Base-by-base conservation (phyloP, 768 basidiomycete genomes). In the Tubosaeta sp. region DNA sequence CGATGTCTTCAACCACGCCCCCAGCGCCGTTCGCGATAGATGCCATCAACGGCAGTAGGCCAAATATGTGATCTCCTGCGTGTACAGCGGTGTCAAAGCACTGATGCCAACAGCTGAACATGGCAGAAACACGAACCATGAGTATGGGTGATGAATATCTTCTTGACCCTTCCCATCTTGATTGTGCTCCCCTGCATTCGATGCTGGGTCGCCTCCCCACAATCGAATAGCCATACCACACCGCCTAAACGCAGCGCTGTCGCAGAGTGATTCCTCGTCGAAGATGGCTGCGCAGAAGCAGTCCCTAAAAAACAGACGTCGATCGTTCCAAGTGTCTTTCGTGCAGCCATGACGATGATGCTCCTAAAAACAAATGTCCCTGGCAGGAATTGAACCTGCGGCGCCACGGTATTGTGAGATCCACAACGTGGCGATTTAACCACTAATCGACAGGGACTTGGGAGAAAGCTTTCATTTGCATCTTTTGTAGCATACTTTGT, bases 71-170 rank as follows among this genome's bases (percentile, higher is more conserved):
- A 67, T 90, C 87, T 3, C 89, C 89, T 90, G 60, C 29, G 7
- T n/a, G 54, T 31, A 42, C 40, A 22, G 30, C 27, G 27, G 27
- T 22, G 24, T 50, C 38, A 27, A 27, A 27, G 27, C 9, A 55
- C 25, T 40, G 9, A n/a, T 16, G 27, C 32, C 11, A 22, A 45
- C 18, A 18, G 21, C n/a, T 3, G 35, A 16, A 44, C 11, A 36
- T 41, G 45, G 11, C 2, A 11, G 3, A 29, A 40, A 24, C 12
- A 42, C 56, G 31, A 49, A 89, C 91, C 90, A 70, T 94, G 92
- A 0, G 87, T 87, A 69, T 94, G 92, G 1, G 92, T 93, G 53
- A 94, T 82, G 65, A 93, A 92, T 24, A 94, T 80, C 66, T 90
- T 91, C 52, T 79, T 76, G 43, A 93, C 84, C 61, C 68, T 84